Percentiles rank a stretch among this genome's conserved stretches.
Conservation (phyloP, 805 yeast species). For the Wickerhamiella hasegawae region DNA sequence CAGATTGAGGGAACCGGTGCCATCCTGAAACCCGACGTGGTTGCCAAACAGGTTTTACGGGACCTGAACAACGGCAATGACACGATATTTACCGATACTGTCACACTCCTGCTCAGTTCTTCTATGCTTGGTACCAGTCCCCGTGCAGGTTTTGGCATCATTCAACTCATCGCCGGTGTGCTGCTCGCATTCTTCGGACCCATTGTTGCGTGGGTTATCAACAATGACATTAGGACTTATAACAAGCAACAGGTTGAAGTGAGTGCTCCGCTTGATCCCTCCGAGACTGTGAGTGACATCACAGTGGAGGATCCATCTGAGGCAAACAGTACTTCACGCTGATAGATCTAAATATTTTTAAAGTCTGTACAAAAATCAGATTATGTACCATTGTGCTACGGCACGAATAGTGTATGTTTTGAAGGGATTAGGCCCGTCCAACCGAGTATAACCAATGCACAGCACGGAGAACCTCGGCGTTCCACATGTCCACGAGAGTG, state of each 20-base stretch:
- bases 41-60: slow-evolving; percentile 44
- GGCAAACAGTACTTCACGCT: no score
- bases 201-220: slow-evolving; percentile 12
- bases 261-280: no score
- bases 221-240: slow-evolving; percentile 8
- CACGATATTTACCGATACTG: slow-evolving; percentile 62
- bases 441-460: slow-evolving; percentile 43
- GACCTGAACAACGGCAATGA: slow-evolving; percentile 50
- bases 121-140: slow-evolving; percentile 23
- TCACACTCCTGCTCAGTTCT: slow-evolving; percentile 66
- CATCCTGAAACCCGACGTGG: slow-evolving; percentile 50
- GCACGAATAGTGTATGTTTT: no score
- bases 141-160: slow-evolving; percentile 14
- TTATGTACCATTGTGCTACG: no score
- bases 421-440: background rate
- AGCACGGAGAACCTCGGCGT: slow-evolving; percentile 46
- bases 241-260: background rate
- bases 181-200: slow-evolving; percentile 14
- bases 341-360: no score
- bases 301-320: no score
- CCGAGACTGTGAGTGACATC: no score
- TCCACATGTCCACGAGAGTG: slow-evolving; percentile 66
- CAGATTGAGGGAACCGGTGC: slow-evolving; percentile 71
- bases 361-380: no score
- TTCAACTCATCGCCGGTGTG: slow-evolving; percentile 13